Evolutionary conservation across 2,329 filamentous ascomycete genomes (phyloP).

Genomic region (Dactylellina cionopaga): DNA sequence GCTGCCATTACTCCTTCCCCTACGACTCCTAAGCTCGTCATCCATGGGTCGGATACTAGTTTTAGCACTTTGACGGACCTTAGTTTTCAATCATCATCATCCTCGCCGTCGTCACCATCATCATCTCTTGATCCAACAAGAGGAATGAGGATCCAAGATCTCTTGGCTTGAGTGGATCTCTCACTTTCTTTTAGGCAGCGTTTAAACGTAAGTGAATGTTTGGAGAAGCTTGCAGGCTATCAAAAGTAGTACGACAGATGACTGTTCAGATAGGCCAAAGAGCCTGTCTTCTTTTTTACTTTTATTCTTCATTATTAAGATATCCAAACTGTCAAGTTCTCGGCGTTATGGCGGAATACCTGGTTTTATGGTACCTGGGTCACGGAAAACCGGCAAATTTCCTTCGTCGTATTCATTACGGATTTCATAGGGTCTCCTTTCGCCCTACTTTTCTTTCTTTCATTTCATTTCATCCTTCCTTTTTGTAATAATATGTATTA

Average conservation of each 20-base stretch:
- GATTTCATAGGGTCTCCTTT: background rate
- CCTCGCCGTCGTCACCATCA: constrained; percentile 26
- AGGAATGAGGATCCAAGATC: constrained; percentile 40
- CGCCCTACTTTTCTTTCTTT: background rate
- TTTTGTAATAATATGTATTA: constrained; percentile 40
- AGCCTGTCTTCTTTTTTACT: no score
- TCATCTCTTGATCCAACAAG: constrained; percentile 19
- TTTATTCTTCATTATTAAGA: background rate
- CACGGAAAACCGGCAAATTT: background rate
- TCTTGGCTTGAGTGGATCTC: constrained; percentile 13
- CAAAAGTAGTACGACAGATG: no score
- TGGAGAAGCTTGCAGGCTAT: no score
- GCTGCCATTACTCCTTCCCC: constrained; percentile 3
- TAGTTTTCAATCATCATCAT: constrained; percentile 14
- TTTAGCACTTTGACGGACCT: constrained; percentile 43
- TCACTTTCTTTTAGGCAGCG: background rate
- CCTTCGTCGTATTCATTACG: background rate
- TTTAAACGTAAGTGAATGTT: no score
- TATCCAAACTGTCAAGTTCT: background rate
- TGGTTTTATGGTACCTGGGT: no score
- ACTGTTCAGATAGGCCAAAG: no score
- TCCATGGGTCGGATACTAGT: constrained; percentile 48
- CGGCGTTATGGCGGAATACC: constrained; percentile 5
- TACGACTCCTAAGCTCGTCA: constrained; percentile 23
- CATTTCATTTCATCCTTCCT: constrained; percentile 17